Percentiles rank a stretch among this genome's conserved stretches.
phyloP scores from a whole-genome alignment of 495 filamentous ascomycete species.

The Lophium mytilinum region DNA sequence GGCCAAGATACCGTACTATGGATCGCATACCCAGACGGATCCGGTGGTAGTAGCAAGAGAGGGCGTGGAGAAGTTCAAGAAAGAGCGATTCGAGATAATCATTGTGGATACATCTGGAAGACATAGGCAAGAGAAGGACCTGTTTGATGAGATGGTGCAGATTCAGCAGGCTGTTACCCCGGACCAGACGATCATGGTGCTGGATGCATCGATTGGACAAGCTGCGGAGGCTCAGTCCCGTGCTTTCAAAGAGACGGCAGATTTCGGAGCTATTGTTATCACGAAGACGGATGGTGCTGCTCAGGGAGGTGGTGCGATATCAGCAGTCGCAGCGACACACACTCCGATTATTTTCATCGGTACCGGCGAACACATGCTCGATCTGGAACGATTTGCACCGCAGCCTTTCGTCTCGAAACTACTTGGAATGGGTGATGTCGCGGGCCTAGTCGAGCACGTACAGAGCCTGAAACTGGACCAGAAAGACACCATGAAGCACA shows the following conservation, averaged over 20 bases:
- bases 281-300: slow-evolving; percentile 98
- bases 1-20: slow-evolving; percentile 98
- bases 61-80: slow-evolving; percentile 98
- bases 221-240: slow-evolving; percentile 88
- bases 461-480: slow-evolving; percentile 95
- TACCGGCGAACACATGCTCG: slow-evolving; percentile 93
- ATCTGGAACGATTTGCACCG: slow-evolving; percentile 86
- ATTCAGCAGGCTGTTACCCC: slow-evolving; percentile 87
- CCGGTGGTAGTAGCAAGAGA: slow-evolving; percentile 86
- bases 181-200: slow-evolving; percentile 96
- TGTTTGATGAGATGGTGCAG: slow-evolving; percentile 97
- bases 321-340: slow-evolving; percentile 92
- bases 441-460: slow-evolving; percentile 91
- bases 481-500: slow-evolving; percentile 98
- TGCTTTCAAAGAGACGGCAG: slow-evolving; percentile 94
- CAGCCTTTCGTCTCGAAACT: slow-evolving; percentile 86
- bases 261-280: slow-evolving; percentile 98
- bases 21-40: slow-evolving; percentile 90
- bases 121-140: slow-evolving; percentile 86
- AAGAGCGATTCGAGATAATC: slow-evolving; percentile 96
- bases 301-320: slow-evolving; percentile 91
- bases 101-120: slow-evolving; percentile 95
- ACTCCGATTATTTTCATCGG: slow-evolving; percentile 97
- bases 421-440: slow-evolving; percentile 95
- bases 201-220: slow-evolving; percentile 94